Percentiles rank a stretch among this genome's conserved stretches.
phyloP scores from a whole-genome alignment of 495 filamentous ascomycete species.

The Penicillium cosmopolitanum region DNA sequence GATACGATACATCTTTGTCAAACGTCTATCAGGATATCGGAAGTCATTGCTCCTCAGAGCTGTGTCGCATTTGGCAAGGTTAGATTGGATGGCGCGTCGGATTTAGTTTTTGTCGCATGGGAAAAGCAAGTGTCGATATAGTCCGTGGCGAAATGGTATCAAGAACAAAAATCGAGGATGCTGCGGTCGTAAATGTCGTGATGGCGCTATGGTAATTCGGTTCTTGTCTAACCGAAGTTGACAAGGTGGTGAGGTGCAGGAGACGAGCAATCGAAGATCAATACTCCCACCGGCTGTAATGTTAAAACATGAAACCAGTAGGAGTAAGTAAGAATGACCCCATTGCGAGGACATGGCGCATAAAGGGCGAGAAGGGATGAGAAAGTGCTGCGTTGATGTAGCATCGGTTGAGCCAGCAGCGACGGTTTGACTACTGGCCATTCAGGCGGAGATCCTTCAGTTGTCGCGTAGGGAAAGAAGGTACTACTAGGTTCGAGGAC shows the following conservation, averaged over 20 bases:
- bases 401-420: slow-evolving; percentile 13
- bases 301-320: neutral
- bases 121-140: neutral
- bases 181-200: slow-evolving; percentile 3
- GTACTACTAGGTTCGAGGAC: neutral
- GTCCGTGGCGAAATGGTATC: neutral
- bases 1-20: slow-evolving; percentile 9
- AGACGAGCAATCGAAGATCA: neutral
- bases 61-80: slow-evolving; percentile 6
- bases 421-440: slow-evolving; percentile 8
- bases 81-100: slow-evolving; percentile 5
- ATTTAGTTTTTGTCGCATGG: slow-evolving; percentile 4
- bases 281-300: neutral
- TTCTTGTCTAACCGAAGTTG: neutral
- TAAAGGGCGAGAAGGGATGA: slow-evolving; percentile 2
- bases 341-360: slow-evolving; percentile 4
- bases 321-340: neutral
- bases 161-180: neutral
- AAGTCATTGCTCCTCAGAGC: slow-evolving; percentile 2
- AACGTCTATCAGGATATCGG: slow-evolving; percentile 7
- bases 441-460: slow-evolving; percentile 10
- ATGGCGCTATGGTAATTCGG: slow-evolving; percentile 6
- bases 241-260: neutral
- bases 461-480: slow-evolving; percentile 24
- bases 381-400: neutral